Evolutionary conservation across 2,329 filamentous ascomycete genomes (phyloP).

Genomic region (Talaromyces funiculosus): DNA sequence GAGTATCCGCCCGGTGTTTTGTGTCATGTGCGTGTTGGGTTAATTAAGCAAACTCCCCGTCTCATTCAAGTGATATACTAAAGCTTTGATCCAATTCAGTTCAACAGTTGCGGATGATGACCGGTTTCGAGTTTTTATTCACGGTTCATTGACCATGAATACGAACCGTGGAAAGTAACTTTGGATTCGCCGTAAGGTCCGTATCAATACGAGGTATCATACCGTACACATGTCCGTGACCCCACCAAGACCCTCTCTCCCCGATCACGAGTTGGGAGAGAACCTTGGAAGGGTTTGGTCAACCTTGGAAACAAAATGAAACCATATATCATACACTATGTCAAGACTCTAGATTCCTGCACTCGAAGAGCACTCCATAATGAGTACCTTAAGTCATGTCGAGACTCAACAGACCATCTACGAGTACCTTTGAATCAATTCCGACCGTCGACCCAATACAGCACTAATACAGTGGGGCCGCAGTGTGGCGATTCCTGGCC

Average conservation of each 20-base stretch:
- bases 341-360: not conserved
- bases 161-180: not conserved
- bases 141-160: not conserved
- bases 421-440: not conserved
- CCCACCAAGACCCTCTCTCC: not conserved
- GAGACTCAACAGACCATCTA: not conserved
- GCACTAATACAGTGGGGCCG: not conserved
- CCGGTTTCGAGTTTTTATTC: not conserved
- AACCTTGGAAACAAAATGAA: too few species aligned
- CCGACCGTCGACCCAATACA: not conserved
- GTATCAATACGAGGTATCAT: not conserved
- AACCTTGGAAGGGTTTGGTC: slow-evolving; percentile 1
- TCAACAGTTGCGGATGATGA: not conserved
- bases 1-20: not conserved
- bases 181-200: not conserved
- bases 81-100: too few species aligned
- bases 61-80: not conserved
- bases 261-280: not conserved
- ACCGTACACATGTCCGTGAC: not conserved
- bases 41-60: not conserved
- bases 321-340: too few species aligned
- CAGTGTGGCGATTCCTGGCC: not conserved
- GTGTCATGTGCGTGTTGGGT: not conserved
- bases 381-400: not conserved
- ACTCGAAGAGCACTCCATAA: too few species aligned